These are phyloP conservation scores for Plectranthus barbatus DNA, from an alignment of 257 asterid species.

Conservation along the genomic window DNA sequence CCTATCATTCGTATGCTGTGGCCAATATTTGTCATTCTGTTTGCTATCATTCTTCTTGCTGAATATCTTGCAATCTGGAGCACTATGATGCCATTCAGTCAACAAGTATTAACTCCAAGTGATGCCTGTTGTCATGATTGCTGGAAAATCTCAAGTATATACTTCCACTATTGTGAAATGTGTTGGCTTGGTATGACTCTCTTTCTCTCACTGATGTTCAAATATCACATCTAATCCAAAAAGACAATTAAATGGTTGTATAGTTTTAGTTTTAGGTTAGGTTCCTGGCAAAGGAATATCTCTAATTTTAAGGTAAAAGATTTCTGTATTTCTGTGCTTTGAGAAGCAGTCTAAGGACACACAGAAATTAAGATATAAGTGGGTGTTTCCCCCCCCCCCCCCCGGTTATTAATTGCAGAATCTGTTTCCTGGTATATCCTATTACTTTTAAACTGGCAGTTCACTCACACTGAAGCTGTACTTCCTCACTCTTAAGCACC, in stretches of 20 bases:
- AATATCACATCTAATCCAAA: too few relatives aligned
- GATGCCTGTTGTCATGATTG: constrained; percentile 74
- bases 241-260: too few relatives aligned
- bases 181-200: constrained; percentile 89
- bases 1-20: constrained; percentile 71
- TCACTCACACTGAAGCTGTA: neutral
- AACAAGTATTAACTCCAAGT: constrained; percentile 24
- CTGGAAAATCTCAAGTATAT: constrained; percentile 63
- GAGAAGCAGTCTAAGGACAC: too few relatives aligned
- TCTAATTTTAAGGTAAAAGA: too few relatives aligned
- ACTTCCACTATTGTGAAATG: constrained; percentile 51
- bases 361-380: neutral
- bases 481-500: neutral
- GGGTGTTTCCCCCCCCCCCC: neutral
- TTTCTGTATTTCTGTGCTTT: too few relatives aligned
- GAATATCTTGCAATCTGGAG: constrained; percentile 89
- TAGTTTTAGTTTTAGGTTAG: too few relatives aligned
- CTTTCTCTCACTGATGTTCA: neutral
- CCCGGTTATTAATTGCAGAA: neutral
- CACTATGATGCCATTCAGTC: constrained; percentile 45
- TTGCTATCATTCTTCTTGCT: constrained; percentile 70
- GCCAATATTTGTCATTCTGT: constrained; percentile 69
- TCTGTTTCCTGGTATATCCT: neutral
- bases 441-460: neutral
- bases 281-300: too few relatives aligned